Evolutionary conservation across 371 early-diverging fungal species (phyloP).

Genomic region (Basidiobolus meristosporus): DNA sequence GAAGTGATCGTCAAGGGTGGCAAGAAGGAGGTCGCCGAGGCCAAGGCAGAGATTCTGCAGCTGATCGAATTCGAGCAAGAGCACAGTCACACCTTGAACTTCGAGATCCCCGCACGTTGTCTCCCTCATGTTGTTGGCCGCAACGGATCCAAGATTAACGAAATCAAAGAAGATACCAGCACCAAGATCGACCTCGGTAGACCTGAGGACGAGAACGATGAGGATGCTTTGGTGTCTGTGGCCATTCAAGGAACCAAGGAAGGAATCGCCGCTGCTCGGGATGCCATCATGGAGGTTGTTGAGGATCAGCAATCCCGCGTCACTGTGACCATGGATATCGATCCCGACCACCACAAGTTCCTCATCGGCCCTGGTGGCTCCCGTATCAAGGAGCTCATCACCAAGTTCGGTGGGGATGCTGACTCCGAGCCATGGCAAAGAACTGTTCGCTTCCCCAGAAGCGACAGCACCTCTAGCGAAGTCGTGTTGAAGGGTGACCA

Average conservation of each 20-base stretch:
- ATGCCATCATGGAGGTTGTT: slow-evolving; percentile 22
- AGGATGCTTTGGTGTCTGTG: slow-evolving; percentile 8
- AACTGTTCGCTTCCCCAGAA: slow-evolving; percentile 29
- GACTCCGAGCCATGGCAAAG: slow-evolving; percentile 16
- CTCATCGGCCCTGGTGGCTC: slow-evolving; percentile 61
- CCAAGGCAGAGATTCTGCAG: slow-evolving; percentile 56
- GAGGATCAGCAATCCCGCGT: slow-evolving; percentile 23
- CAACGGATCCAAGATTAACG: slow-evolving; percentile 36
- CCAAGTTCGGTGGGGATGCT: slow-evolving; percentile 29
- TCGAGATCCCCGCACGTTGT: slow-evolving; percentile 25
- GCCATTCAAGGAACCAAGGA: slow-evolving; percentile 34
- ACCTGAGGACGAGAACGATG: slow-evolving; percentile 7
- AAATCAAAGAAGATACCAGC: slow-evolving; percentile 34
- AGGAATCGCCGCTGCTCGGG: slow-evolving; percentile 23
- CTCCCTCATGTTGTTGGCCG: slow-evolving; percentile 59
- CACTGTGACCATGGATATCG: slow-evolving; percentile 25
- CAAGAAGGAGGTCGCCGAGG: slow-evolving; percentile 46
- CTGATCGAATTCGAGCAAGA: slow-evolving; percentile 57
- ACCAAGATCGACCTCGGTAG: slow-evolving; percentile 44
- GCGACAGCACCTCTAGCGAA: no score
- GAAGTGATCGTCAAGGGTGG: slow-evolving; percentile 55
- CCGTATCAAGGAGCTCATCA: slow-evolving; percentile 43
- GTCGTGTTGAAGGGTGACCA: no score
- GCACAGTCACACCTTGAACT: slow-evolving; percentile 24
- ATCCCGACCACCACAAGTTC: slow-evolving; percentile 40